These are phyloP conservation scores for Xylariaceae sp. DNA, from an alignment of 2,329 filamentous ascomycete species.

Conservation along the genomic window DNA sequence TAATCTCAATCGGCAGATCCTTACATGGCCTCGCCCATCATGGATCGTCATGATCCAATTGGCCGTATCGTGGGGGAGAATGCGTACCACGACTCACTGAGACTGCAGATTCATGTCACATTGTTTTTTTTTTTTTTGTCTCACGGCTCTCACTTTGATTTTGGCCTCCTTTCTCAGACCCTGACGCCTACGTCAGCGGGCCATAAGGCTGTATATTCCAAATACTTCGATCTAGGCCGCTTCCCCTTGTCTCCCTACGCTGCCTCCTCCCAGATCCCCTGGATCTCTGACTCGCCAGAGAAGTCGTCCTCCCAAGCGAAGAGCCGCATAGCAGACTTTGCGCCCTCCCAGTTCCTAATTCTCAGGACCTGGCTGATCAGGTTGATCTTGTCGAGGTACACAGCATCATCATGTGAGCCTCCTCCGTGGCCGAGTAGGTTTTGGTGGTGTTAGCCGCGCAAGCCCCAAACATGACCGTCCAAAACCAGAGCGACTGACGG, in stretches of 20 bases:
- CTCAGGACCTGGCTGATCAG: constrained; percentile 38
- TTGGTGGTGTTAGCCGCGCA: constrained; percentile 39
- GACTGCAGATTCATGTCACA: neutral
- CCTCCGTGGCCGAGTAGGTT: constrained; percentile 35
- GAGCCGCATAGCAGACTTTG: constrained; percentile 36
- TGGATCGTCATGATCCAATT: neutral
- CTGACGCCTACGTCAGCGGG: constrained; percentile 8
- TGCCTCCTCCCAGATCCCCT: constrained; percentile 41
- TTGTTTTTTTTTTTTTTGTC: constrained; percentile 1
- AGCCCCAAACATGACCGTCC: constrained; percentile 45
- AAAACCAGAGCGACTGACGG: constrained; percentile 43
- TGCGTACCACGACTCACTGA: neutral
- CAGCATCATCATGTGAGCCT: constrained; percentile 38
- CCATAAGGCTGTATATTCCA: constrained; percentile 14
- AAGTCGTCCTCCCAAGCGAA: constrained; percentile 41
- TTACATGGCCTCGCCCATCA: neutral
- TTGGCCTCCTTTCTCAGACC: neutral
- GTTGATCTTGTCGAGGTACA: constrained; percentile 41
- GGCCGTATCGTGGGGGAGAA: neutral
- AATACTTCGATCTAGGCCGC: constrained; percentile 16
- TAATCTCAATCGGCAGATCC: neutral
- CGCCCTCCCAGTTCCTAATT: constrained; percentile 39
- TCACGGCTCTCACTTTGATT: neutral
- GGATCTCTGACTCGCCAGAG: constrained; percentile 39
- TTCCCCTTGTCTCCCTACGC: constrained; percentile 29